Evolutionary conservation across 2,329 filamentous ascomycete species (phyloP).

Genomic region (Diaporthe amygdali): DNA sequence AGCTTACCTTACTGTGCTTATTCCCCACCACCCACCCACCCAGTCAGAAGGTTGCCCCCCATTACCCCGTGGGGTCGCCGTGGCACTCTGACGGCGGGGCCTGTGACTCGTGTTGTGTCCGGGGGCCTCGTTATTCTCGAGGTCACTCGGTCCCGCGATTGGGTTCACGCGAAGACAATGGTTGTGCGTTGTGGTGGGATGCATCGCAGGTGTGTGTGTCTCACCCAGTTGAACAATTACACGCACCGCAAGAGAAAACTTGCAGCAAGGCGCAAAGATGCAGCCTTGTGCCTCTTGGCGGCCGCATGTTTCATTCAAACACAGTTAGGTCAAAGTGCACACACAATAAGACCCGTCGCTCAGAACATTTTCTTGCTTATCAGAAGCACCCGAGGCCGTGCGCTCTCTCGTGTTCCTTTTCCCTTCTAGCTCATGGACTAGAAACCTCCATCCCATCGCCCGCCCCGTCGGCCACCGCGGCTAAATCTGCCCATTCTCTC

Average conservation of each 20-base stretch:
- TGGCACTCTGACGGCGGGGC: background rate
- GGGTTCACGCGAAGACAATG: background rate
- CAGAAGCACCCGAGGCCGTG: conserved; percentile 1
- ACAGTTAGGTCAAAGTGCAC: background rate
- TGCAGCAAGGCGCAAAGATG: background rate
- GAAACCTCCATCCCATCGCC: background rate
- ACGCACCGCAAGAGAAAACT: background rate
- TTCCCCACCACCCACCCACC: conserved; percentile 6
- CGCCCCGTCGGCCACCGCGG: background rate
- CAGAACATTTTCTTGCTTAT: background rate
- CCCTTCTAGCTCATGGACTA: conserved; percentile 4
- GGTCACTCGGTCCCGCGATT: background rate
- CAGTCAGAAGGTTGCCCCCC: background rate
- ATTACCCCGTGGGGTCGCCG: conserved; percentile 13
- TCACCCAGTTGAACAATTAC: background rate
- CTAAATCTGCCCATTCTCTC: background rate
- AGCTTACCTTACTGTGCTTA: background rate
- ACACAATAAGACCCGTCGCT: background rate
- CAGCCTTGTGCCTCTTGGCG: background rate
- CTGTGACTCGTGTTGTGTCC: background rate
- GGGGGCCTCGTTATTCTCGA: background rate
- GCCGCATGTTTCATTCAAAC: too few species aligned
- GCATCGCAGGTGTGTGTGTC: background rate
- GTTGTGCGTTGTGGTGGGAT: background rate
- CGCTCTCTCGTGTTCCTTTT: background rate